Base-by-base conservation (phyloP, 2,329 filamentous ascomycete genomes). In the Zymoseptoria pseudotritici region DNA sequence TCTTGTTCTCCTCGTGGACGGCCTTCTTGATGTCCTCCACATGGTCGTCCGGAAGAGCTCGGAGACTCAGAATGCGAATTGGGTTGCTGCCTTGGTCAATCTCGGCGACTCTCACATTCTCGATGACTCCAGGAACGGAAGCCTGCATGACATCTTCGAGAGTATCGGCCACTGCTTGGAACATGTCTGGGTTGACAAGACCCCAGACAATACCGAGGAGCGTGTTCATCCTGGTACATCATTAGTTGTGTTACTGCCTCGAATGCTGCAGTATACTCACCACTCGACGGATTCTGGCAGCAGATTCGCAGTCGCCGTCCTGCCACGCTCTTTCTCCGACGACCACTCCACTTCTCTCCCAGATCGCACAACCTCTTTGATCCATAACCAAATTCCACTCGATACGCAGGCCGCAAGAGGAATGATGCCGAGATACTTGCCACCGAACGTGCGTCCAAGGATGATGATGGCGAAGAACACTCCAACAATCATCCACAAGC, bases 131-230 rank as follows among this genome's bases (percentile, higher is more conserved):
- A 0, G 94, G 94, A 0, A 97, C 89, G 0, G 91, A 96, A 20
- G 92, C 93, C 73, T 95, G 91, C 93, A 97, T 97, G 66, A 97
- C 89, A 72, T 97, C 93, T 75, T 94, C 90, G 5, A 94, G 83
- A 11, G 90, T 97, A 71, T 97, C 94, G n/a, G 92, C 92, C 8
- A 97, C 84, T 5, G 85, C 84, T n/a, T 85, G 80, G 73, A 99
- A 94, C 89, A 97, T 95, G 51, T 97, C 93, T 0, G 94, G 93
- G 70, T 97, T 95, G 64, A 97, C 86, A 3, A 97, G 79, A 0
- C 90, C 89, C 94, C 94, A 99, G 51, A 94, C 82, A 50, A 96
- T 83, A 1, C 83, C 84, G 3, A 97, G 75, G 55, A 94, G 84
- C 0, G 90, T 92, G 73, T 99, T 99, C 83, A 99, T 88, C 52